These are phyloP conservation scores for Ophiostoma pallidulum DNA, from an alignment of 2,329 filamentous ascomycete species.

Conservation along the genomic window DNA sequence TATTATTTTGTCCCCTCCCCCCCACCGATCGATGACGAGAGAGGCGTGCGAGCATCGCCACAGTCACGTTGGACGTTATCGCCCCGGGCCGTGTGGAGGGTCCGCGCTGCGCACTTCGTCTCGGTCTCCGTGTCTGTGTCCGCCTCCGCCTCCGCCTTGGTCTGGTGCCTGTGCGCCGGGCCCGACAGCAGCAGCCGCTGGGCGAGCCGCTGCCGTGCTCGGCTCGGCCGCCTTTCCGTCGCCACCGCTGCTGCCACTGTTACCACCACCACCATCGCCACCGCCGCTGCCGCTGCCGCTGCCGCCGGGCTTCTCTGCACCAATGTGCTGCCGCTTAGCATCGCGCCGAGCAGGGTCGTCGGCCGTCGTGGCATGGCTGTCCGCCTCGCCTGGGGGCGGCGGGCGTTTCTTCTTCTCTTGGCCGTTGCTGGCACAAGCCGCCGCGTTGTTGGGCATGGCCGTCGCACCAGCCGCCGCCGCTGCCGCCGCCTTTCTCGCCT, in stretches of 20 bases:
- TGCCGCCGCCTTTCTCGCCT: conserved; percentile 36
- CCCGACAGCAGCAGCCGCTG: too few species aligned
- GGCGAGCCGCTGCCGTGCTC: too few species aligned
- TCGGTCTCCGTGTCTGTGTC: too few species aligned
- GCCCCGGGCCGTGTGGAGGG: too few species aligned
- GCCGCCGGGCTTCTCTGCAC: conserved; percentile 3
- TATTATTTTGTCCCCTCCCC: too few species aligned
- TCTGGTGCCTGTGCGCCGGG: too few species aligned
- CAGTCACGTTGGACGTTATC: too few species aligned
- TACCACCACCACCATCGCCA: not conserved
- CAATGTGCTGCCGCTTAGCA: conserved; percentile 21
- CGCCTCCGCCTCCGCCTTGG: too few species aligned
- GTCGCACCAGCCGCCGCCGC: conserved; percentile 5
- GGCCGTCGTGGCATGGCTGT: not conserved
- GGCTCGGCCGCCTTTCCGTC: too few species aligned
- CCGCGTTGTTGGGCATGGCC: not conserved
- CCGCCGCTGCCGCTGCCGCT: not conserved
- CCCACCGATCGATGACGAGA: too few species aligned
- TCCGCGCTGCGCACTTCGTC: too few species aligned
- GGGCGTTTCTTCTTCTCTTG: conserved; percentile 18
- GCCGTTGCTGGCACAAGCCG: not conserved
- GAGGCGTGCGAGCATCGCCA: too few species aligned
- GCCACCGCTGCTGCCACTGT: not conserved
- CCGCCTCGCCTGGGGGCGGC: conserved; percentile 9
- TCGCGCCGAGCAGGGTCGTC: conserved; percentile 2